Base-by-base conservation (phyloP, 1,284 basidiomycete genomes). In the Naganishia sp. region DNA sequence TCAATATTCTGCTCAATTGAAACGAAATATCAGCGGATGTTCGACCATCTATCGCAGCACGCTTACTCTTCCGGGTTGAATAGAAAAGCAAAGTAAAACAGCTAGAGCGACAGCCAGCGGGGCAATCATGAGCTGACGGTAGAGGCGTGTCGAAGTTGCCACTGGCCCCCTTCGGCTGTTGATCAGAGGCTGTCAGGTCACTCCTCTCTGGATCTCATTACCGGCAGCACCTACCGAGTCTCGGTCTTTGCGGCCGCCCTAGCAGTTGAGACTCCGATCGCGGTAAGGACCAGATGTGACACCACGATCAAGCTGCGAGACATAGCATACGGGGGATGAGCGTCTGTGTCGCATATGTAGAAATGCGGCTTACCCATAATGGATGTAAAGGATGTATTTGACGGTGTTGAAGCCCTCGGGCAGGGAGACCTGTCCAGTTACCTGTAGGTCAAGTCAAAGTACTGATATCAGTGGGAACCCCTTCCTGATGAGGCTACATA, bases 331-430 rank as follows among this genome's bases (percentile, higher is more conserved):
- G 28, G 28, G 13, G 3, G 3, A n/a, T 47, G 28, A 46, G 28
- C 17, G 45, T 1, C 6, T 18, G 39, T 41, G 15, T 31, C 35
- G 28, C 21, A 23, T 56, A 23, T 23, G 2, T 2, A n/a, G 4
- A 11, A n/a, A 45, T 21, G 23, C 13, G 3, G 17, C 58, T 28
- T 61, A 51, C 58, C 58, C 39, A 39, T 61, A 61, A n/a, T 61
- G 47, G n/a, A 43, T 5, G 39, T 61, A 61, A 17, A 61, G 58
- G 17, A 51, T 25, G 1, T 39, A 32, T 35, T 51, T 61, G 58
- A 61, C 47, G 7, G 35, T 35, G 6, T 50, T 9, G 49, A 61
- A 61, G 21, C 35, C 41, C 6, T 35, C n/a, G 28, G 58, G 58
- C 3, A 61, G 39, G 21, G 47, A 25, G 15, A 50, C 39, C 6